Percentiles rank a stretch among this genome's conserved stretches.
Evolutionary conservation across 139 green algal genomes (phyloP).

Genomic region (Coccomyxa sp.): DNA sequence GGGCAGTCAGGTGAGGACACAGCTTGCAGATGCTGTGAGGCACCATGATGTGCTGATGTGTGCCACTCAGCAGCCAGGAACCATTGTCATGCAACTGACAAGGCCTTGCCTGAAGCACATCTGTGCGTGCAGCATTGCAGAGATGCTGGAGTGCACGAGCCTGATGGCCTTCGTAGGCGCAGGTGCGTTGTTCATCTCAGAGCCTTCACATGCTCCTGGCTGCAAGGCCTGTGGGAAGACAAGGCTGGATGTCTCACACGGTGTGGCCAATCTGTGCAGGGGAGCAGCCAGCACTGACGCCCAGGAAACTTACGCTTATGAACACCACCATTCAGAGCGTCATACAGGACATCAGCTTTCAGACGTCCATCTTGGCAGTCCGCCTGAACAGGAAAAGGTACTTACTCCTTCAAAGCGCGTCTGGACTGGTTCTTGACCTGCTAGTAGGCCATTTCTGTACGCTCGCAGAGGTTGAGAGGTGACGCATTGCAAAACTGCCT

Average conservation of each 20-base stretch:
- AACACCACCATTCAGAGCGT: constrained; percentile 57
- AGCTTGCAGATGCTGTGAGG: too few relatives aligned
- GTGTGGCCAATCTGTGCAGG: constrained; percentile 24
- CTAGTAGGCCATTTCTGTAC: not conserved
- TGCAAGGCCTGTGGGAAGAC: not conserved
- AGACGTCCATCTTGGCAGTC: constrained; percentile 60
- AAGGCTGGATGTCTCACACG: not conserved
- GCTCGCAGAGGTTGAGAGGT: too few relatives aligned
- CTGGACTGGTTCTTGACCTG: not conserved
- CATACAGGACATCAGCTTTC: constrained; percentile 65
- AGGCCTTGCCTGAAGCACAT: too few relatives aligned
- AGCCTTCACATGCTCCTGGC: not conserved
- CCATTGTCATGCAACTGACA: too few relatives aligned
- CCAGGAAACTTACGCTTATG: constrained; percentile 66
- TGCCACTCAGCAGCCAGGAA: too few relatives aligned
- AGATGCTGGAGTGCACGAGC: constrained; percentile 84
- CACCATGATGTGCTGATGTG: too few relatives aligned
- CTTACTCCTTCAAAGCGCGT: not conserved
- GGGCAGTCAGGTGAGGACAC: constrained; percentile 58
- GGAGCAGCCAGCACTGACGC: constrained; percentile 69
- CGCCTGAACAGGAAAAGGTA: constrained; percentile 69
- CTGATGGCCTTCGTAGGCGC: constrained; percentile 75
- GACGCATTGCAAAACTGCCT: too few relatives aligned
- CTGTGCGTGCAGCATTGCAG: constrained; percentile 46
- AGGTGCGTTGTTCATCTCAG: constrained; percentile 12